A percentile compares a stretch with the other conserved stretches of the same genome.
Conservation (phyloP, 2,329 filamentous ascomycete genomes). For the Aspergillus sp. region DNA sequence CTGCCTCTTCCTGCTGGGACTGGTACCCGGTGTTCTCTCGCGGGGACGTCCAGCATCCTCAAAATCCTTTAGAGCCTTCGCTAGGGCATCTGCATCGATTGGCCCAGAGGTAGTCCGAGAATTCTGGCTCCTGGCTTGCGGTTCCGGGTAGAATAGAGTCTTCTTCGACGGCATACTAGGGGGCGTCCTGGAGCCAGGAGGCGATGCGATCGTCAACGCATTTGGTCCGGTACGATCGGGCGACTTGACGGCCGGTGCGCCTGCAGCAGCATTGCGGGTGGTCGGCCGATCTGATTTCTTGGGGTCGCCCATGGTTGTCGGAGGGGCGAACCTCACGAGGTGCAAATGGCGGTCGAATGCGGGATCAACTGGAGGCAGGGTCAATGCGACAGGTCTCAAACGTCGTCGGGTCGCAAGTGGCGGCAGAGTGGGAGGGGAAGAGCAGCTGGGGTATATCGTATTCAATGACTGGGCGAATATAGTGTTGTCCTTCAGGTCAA, state of each 20-base stretch:
- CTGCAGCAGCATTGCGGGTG: constrained; percentile 22
- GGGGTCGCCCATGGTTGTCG: constrained; percentile 25
- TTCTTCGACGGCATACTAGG: constrained; percentile 55
- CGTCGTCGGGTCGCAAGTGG: constrained; percentile 17
- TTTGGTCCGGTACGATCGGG: constrained; percentile 22
- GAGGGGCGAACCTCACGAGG: constrained; percentile 8
- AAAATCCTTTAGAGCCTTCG: constrained; percentile 62
- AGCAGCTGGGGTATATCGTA: neutral
- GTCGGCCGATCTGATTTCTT: constrained; percentile 20
- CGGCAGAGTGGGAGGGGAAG: constrained; percentile 9
- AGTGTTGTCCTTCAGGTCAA: constrained; percentile 10
- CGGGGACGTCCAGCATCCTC: constrained; percentile 60
- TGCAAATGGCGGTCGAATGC: constrained; percentile 21
- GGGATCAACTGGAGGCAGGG: constrained; percentile 11
- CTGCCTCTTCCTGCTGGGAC: constrained; percentile 69
- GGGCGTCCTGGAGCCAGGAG: constrained; percentile 62
- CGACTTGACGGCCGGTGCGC: constrained; percentile 24
- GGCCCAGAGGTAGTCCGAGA: constrained; percentile 49
- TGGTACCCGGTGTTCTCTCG: constrained; percentile 64
- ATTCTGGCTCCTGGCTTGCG: constrained; percentile 28
- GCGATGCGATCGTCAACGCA: constrained; percentile 45
- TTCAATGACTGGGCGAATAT: constrained; percentile 1
- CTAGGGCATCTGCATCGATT: constrained; percentile 61
- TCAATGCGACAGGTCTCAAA: constrained; percentile 26
- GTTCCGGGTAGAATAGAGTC: constrained; percentile 43